Percentiles rank a stretch among this genome's conserved stretches.
phyloP scores from a whole-genome alignment of 2,329 filamentous ascomycete species.

The Monosporascus cannonballus region DNA sequence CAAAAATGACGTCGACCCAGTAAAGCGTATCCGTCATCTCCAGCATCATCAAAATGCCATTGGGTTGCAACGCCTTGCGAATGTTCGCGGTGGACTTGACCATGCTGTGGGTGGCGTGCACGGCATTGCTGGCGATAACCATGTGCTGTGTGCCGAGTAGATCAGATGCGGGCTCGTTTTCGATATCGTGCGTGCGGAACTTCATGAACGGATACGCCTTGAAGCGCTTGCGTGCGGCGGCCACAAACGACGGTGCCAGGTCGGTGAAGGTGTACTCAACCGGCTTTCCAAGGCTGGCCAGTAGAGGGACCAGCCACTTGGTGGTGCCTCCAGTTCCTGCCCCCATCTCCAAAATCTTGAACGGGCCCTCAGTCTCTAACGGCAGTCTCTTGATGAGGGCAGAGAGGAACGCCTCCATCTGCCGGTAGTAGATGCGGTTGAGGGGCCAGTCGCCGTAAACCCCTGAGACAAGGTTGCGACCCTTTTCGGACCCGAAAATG shows the following conservation, averaged over 20 bases:
- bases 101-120: constrained; percentile 30
- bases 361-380: no score
- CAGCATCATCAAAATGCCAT: constrained; percentile 28
- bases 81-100: constrained; percentile 20
- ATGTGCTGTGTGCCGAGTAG: constrained; percentile 24
- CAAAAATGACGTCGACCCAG: constrained; percentile 30
- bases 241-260: constrained; percentile 26
- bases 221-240: constrained; percentile 20
- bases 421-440: constrained; percentile 24
- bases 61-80: constrained; percentile 20
- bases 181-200: constrained; percentile 24
- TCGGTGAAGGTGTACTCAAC: constrained; percentile 36
- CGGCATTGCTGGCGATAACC: constrained; percentile 27
- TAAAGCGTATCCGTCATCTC: constrained; percentile 26
- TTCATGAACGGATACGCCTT: constrained; percentile 20
- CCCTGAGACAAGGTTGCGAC: no score
- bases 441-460: no score
- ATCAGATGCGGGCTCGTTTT: constrained; percentile 16
- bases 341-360: constrained; percentile 22
- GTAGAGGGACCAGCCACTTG: constrained; percentile 17
- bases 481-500: no score
- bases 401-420: no score
- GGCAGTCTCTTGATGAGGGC: no score
- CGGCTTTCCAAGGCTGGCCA: constrained; percentile 19
- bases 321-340: constrained; percentile 31